A percentile compares a stretch with the other conserved stretches of the same genome.
phyloP scores from a whole-genome alignment of 148 eudicot genomes.

The Nepenthes mirabilis region DNA sequence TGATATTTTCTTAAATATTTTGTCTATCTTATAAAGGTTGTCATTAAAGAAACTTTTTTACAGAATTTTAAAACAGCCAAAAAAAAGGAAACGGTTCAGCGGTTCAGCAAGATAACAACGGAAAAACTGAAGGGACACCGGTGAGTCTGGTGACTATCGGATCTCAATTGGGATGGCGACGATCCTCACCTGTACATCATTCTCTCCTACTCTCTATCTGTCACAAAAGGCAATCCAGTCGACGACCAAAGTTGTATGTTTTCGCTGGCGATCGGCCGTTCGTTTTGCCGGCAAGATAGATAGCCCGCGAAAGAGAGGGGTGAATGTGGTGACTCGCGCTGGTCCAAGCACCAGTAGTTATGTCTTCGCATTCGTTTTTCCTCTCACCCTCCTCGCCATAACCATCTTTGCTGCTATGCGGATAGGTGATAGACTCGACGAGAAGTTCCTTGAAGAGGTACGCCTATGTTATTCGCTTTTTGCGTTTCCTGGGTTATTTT shows the following conservation, averaged over 20 bases:
- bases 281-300: slow-evolving; percentile 7
- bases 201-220: background rate
- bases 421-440: slow-evolving; percentile 59
- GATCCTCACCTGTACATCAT: too few species aligned
- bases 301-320: slow-evolving; percentile 17
- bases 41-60: too few species aligned
- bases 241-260: background rate
- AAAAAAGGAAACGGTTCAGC: too few species aligned
- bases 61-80: too few species aligned
- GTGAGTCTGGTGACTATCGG: too few species aligned
- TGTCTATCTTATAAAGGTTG: too few species aligned
- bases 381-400: slow-evolving; percentile 60
- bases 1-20: too few species aligned
- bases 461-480: background rate
- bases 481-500: background rate
- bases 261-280: background rate
- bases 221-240: background rate
- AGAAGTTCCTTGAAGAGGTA: slow-evolving; percentile 79
- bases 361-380: slow-evolving; percentile 57
- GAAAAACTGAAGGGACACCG: too few species aligned
- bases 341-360: slow-evolving; percentile 44
- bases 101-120: too few species aligned
- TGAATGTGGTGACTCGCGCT: slow-evolving; percentile 44
- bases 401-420: slow-evolving; percentile 48
- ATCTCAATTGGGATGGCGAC: too few species aligned